Evolutionary conservation across 2,329 filamentous ascomycete species (phyloP).

Genomic region (Fusarium euwallaceae): DNA sequence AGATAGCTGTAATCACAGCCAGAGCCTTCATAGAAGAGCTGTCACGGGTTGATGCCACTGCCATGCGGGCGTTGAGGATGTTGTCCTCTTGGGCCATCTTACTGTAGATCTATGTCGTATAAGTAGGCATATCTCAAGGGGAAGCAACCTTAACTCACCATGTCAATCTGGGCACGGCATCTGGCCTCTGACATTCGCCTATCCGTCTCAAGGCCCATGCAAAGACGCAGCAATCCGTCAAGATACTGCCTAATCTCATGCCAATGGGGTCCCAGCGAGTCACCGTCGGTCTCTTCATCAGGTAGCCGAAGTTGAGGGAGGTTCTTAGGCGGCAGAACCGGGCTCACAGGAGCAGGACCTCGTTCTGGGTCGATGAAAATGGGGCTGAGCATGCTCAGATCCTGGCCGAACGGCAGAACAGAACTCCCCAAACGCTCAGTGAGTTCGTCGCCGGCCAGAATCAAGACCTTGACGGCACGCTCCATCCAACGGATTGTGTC

Average conservation of each 20-base stretch:
- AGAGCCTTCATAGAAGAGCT: slow-evolving; percentile 63
- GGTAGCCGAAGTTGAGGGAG: slow-evolving; percentile 36
- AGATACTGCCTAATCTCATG: slow-evolving; percentile 63
- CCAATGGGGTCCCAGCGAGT: slow-evolving; percentile 56
- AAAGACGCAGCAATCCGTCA: slow-evolving; percentile 58
- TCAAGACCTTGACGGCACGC: slow-evolving; percentile 58
- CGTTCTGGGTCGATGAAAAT: slow-evolving; percentile 37
- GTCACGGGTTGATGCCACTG: slow-evolving; percentile 56
- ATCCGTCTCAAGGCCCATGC: slow-evolving; percentile 60
- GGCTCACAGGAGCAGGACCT: slow-evolving; percentile 45
- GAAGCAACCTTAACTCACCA: slow-evolving; percentile 49
- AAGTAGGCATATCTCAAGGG: slow-evolving; percentile 6
- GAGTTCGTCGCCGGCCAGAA: slow-evolving; percentile 59
- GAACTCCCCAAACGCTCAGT: slow-evolving; percentile 48
- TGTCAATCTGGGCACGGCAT: slow-evolving; percentile 62
- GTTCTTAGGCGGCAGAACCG: slow-evolving; percentile 38
- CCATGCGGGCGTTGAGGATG: slow-evolving; percentile 58
- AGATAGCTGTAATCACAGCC: slow-evolving; percentile 62
- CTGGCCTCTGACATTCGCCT: slow-evolving; percentile 61
- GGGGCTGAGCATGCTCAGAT: slow-evolving; percentile 46
- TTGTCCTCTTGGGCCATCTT: slow-evolving; percentile 65
- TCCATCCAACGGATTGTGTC: slow-evolving; percentile 64
- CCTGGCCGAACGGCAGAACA: slow-evolving; percentile 32
- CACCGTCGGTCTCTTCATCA: slow-evolving; percentile 35
- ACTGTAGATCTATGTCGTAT: slow-evolving; percentile 56